Base-by-base conservation (phyloP, 768 basidiomycete species). In the Suillus bovinus region DNA sequence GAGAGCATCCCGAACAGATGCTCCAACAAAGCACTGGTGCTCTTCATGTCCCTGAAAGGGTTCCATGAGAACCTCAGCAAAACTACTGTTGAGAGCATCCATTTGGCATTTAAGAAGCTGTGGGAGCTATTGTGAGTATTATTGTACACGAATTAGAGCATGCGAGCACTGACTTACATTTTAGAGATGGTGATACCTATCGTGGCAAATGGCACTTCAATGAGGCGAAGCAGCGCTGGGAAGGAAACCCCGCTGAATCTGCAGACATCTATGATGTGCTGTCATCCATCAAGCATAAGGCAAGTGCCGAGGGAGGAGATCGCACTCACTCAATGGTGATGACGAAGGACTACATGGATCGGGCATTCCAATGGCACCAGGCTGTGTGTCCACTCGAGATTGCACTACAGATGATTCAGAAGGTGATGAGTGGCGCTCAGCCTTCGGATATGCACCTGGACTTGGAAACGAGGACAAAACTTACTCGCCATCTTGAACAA, bases 301-400 rank as follows among this genome's bases (percentile, higher is more conserved):
- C 65, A 10, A 50, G 65, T 36, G 39, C 61, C 2, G 68, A 72
- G 44, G 71, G 69, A 0, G 68, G 61, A 14, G 24, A 67, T 16
- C 66, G 66, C 31, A 68, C 62, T 4, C 70, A 79, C 63, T 76
- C 74, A 0, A 50, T 22, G 22, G 73, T 74, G 3, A 75, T 75
- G 54, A 59, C 31, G 1, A 52, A 52, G 10, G 50, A 52, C 10
- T 52, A 52, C 10, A 52, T 52, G 31, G 10, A 29, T 14, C 17
- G 6, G 14, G 29, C 33, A 16, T 17, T 61, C 14, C 11, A 16
- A 29, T 61, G 50, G 59, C 42, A 49, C 3, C 13, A 53, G 2
- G 24, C 49, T 8, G 16, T 4, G 9, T 60, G 59, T 42, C 59
- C 29, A 14, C 49, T 60, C 0, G 33, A 52, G 11, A 41, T 39